phyloP scores from a whole-genome alignment of 2,329 filamentous ascomycete species.

The Apiospora rasikravindrae region DNA sequence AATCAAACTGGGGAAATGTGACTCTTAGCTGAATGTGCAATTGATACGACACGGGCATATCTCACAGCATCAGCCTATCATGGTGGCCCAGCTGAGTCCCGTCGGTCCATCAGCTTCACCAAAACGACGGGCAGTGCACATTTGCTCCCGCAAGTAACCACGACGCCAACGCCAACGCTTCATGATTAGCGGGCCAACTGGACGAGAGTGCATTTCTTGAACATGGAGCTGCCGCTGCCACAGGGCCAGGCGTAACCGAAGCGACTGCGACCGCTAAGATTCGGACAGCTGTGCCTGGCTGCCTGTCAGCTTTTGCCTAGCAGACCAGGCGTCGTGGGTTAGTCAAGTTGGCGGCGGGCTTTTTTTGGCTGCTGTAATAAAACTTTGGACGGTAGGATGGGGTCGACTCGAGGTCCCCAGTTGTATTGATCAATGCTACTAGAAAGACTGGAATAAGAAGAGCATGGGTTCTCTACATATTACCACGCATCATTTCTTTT shows the following conservation, averaged over 20 bases:
- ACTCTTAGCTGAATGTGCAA: neutral
- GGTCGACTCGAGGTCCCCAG: neutral
- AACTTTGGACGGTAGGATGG: conserved; percentile 4
- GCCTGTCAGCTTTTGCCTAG: neutral
- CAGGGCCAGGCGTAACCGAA: neutral
- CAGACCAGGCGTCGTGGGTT: neutral
- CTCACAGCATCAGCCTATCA: neutral
- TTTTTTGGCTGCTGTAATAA: neutral
- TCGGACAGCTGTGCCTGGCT: neutral
- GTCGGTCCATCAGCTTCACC: neutral
- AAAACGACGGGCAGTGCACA: neutral
- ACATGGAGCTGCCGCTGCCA: neutral
- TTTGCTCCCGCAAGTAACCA: neutral
- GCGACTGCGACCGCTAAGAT: neutral
- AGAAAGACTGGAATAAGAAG: neutral
- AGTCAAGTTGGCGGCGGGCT: neutral
- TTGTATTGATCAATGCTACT: neutral
- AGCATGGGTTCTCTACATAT: conserved; percentile 9
- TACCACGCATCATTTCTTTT: conserved; percentile 5
- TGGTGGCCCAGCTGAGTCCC: neutral
- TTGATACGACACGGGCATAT: neutral
- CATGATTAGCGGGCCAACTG: neutral
- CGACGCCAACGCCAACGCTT: neutral
- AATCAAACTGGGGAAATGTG: neutral
- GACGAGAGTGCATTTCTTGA: neutral